Conservation (phyloP, 208 protist genomes). For the Phytomonas sp. region DNA sequence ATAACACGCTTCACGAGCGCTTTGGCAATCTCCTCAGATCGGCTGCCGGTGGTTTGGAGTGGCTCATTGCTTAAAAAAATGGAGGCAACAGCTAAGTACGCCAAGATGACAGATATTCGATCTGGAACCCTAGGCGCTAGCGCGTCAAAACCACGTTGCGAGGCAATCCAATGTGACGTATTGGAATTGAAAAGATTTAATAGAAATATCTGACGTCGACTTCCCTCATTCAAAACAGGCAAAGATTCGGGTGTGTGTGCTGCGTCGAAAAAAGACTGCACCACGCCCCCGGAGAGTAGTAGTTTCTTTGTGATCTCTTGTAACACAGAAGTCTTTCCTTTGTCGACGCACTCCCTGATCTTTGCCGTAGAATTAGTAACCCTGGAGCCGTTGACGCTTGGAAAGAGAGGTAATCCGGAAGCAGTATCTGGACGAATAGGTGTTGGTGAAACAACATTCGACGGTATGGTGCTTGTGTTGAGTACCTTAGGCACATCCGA, state of each 20-base stretch:
- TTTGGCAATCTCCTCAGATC: neutral
- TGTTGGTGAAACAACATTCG: neutral
- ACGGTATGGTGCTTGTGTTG: neutral
- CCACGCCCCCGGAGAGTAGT: neutral
- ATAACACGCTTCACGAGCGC: neutral
- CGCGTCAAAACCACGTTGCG: neutral
- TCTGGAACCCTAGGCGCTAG: neutral
- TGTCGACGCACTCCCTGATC: neutral
- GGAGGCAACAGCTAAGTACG: neutral
- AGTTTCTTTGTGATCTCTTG: neutral
- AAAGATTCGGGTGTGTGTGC: neutral
- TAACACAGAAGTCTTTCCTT: neutral
- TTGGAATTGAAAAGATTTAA: neutral
- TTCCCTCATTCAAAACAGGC: neutral
- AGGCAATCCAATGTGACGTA: neutral
- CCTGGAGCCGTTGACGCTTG: neutral
- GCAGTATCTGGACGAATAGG: neutral
- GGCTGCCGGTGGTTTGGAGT: neutral
- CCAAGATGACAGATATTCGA: neutral
- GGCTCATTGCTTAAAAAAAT: conserved; percentile 8
- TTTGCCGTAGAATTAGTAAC: neutral
- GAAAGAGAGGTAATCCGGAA: neutral
- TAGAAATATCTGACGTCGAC: neutral
- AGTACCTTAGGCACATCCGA: neutral
- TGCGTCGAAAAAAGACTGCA: neutral